Percentiles rank a stretch among this genome's conserved stretches.
These are phyloP conservation scores for Musa acuminata DNA, from an alignment of 176 grass and related monocot genomes.

Conservation along the genomic window DNA sequence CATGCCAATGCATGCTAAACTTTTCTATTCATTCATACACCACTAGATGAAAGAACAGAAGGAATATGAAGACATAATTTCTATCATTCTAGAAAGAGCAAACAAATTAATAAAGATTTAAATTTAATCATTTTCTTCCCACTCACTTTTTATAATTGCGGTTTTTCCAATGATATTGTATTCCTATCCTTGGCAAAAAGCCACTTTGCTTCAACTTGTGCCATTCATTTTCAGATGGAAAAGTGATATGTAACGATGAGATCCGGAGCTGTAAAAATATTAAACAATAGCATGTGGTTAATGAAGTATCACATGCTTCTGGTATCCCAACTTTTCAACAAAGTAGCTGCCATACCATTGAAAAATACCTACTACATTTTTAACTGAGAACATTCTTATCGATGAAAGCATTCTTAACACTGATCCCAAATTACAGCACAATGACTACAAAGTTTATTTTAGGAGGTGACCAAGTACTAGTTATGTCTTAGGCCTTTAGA, in stretches of 20 bases:
- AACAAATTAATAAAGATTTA: not conserved
- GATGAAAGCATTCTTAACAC: not conserved
- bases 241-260: constrained; percentile 88
- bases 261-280: constrained; percentile 44
- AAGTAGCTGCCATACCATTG: not conserved
- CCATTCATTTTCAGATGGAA: constrained; percentile 92
- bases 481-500: too few relatives aligned
- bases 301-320: not conserved
- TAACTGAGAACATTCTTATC: not conserved
- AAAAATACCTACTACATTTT: not conserved
- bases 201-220: constrained; percentile 60
- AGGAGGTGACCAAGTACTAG: too few relatives aligned
- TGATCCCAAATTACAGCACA: too few relatives aligned
- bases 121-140: not conserved
- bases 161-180: constrained; percentile 98
- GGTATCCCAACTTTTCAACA: not conserved
- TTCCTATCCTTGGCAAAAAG: constrained; percentile 67
- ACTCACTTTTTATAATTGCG: constrained; percentile 74
- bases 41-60: not conserved
- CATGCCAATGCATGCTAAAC: not conserved
- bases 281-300: not conserved
- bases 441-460: too few relatives aligned
- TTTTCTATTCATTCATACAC: not conserved
- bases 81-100: not conserved
- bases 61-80: not conserved